A percentile compares a stretch with the other conserved stretches of the same genome.
Conservation (phyloP, 163 green algal genomes). For the Chlorella variabilis region DNA sequence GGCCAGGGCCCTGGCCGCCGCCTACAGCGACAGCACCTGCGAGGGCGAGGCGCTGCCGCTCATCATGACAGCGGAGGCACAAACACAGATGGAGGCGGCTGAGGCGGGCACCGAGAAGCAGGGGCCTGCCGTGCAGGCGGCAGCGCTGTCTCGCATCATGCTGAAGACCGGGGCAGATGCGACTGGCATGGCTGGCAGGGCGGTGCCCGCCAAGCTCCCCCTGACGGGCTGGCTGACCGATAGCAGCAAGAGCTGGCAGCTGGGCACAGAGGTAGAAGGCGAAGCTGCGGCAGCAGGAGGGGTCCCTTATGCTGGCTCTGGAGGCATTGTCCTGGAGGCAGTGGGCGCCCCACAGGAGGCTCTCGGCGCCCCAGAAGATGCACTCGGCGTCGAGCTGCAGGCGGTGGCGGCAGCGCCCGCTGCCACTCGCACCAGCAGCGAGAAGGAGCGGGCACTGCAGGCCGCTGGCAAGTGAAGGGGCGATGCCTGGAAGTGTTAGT, state of each 20-base stretch:
- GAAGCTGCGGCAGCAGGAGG: too few species aligned
- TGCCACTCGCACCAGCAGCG: constrained; percentile 3
- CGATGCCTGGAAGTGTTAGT: too few species aligned
- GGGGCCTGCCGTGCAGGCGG: too few species aligned
- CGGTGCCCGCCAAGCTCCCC: constrained; percentile 11
- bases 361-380: neutral
- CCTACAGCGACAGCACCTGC: neutral
- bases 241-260: constrained; percentile 3
- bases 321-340: too few species aligned
- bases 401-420: neutral
- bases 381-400: neutral
- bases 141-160: too few species aligned
- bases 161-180: neutral
- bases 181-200: neutral
- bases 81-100: neutral
- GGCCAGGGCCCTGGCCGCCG: too few species aligned
- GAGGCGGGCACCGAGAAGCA: too few species aligned
- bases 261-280: constrained; percentile 11
- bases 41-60: constrained; percentile 12
- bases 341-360: too few species aligned
- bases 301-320: too few species aligned
- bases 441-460: constrained; percentile 27
- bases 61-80: neutral
- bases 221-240: neutral
- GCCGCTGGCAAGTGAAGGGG: constrained; percentile 9